Base-by-base conservation (phyloP, 75 land plant genomes). In the Adiantum capillusveneris region DNA sequence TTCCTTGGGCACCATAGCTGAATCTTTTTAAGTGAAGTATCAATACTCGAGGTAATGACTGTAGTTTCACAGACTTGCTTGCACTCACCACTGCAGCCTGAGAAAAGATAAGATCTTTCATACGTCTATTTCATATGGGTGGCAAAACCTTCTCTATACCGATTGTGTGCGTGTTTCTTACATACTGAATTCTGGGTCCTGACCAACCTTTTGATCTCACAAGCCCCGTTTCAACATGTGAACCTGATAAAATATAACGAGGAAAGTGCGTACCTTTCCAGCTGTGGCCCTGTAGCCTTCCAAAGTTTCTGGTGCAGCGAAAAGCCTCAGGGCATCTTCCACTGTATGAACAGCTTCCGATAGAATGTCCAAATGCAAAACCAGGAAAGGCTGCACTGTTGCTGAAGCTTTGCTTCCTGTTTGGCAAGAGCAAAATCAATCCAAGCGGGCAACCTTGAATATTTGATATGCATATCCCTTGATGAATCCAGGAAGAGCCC, bases 231-330 rank as follows among this genome's bases (percentile, higher is more conserved):
- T n/a, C n/a, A n/a, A n/a, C n/a, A n/a, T n/a, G n/a, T n/a, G n/a
- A n/a, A n/a, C n/a, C n/a, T n/a, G n/a, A n/a, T n/a, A n/a, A n/a
- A n/a, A n/a, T n/a, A n/a, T n/a, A n/a, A n/a, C n/a, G n/a, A n/a
- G n/a, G n/a, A n/a, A n/a, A n/a, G n/a, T n/a, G n/a, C n/a, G 37
- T 34, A 94, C 98, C 96, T 94, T 94, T 30, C 86, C 87, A 50
- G 84, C 36, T 31, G 87, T 63, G 37, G 87, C 26, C 62, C 79
- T 84, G 56, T 88, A 93, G 21, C 81, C 90, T 70, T 89, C 96
- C 59, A 89, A 74, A 43, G 86, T 71, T 60, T 90, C 98, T 62
- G 96, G 84, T 19, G 88, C 78, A 34, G 91, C 83, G 72, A 75
- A 90, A 28, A 89, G 64, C 57, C 39, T 86, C 49, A 94, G 79